Evolutionary conservation across 257 asterid species (phyloP).

Genomic region (Solanum paucissectum): DNA sequence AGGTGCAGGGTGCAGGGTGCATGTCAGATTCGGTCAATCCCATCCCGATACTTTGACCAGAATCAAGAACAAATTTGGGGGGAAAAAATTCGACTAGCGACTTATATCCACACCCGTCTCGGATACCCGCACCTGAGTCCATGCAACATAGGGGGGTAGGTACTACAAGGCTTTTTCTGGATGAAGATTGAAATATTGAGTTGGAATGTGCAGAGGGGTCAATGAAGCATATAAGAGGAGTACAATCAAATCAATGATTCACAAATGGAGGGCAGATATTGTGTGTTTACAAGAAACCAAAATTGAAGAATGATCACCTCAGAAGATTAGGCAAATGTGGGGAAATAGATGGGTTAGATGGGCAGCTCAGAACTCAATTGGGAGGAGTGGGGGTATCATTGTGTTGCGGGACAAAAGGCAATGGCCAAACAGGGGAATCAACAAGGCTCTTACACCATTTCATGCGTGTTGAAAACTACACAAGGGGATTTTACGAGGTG

Average conservation of each 20-base stretch:
- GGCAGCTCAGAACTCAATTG: background rate
- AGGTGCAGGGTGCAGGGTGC: background rate
- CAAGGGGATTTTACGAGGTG: background rate
- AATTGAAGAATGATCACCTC: background rate
- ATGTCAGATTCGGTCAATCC: background rate
- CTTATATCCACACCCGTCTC: background rate
- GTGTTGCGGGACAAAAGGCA: background rate
- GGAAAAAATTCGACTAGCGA: accelerated
- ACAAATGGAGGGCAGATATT: background rate
- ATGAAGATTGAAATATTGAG: background rate
- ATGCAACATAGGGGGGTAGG: background rate
- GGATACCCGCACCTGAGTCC: background rate
- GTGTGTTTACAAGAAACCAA: background rate
- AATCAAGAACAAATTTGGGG: background rate
- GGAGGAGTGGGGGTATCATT: background rate
- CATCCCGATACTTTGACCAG: background rate
- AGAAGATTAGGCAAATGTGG: background rate
- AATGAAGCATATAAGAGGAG: background rate
- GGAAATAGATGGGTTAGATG: background rate
- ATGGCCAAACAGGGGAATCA: background rate
- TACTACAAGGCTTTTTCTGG: background rate
- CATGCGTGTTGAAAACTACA: background rate
- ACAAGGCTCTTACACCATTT: background rate
- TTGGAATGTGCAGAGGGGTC: background rate
- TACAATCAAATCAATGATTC: background rate